Conservation (phyloP, 441 rosid genomes). For the Daphne laureola region DNA sequence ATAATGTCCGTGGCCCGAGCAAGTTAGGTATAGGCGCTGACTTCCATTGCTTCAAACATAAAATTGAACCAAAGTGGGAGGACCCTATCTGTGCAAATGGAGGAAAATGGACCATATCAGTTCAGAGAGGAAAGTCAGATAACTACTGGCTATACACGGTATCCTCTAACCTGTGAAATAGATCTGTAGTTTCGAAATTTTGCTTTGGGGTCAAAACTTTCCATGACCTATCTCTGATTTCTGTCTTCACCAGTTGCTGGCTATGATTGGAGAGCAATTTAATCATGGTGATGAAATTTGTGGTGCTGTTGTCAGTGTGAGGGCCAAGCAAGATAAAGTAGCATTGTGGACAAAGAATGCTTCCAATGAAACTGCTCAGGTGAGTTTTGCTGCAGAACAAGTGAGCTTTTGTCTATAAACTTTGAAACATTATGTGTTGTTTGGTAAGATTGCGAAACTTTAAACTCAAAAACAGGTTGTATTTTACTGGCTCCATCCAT, state of each 20-base stretch:
- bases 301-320: constrained; percentile 78
- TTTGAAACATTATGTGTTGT: too few relatives aligned
- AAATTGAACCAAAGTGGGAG: constrained; percentile 94
- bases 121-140: constrained; percentile 55
- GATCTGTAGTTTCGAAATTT: not conserved
- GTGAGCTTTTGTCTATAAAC: too few relatives aligned
- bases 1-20: constrained; percentile 66
- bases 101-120: constrained; percentile 76
- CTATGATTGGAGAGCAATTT: constrained; percentile 91
- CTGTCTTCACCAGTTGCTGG: constrained; percentile 47
- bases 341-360: constrained; percentile 92
- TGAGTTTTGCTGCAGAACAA: constrained; percentile 12
- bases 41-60: constrained; percentile 77
- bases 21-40: constrained; percentile 61
- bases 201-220: not conserved
- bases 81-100: constrained; percentile 91
- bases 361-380: constrained; percentile 79
- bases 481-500: too few relatives aligned
- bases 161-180: constrained; percentile 6
- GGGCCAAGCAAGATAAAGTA: constrained; percentile 61
- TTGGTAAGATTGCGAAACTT: not conserved
- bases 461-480: not conserved
- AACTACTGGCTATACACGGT: constrained; percentile 74
- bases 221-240: not conserved
- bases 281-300: constrained; percentile 83